A percentile compares a stretch with the other conserved stretches of the same genome.
Evolutionary conservation across 345 rosid species (phyloP).

Genomic region (Sonneratia alba): DNA sequence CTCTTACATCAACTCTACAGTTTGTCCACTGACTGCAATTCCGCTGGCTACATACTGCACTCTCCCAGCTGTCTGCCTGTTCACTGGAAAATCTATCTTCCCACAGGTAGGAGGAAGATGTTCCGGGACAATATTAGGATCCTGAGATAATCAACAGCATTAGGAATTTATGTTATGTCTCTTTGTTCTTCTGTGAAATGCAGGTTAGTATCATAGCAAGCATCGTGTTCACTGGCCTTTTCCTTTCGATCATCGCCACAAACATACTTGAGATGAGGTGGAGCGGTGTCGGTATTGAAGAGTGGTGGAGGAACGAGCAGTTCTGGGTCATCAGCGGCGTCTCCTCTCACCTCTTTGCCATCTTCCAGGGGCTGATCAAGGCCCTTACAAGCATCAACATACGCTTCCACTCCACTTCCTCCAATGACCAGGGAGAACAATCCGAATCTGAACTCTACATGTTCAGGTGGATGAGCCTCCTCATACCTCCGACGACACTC

Average conservation of each 20-base stretch:
- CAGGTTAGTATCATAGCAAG: constrained; percentile 30
- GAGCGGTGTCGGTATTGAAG: constrained; percentile 35
- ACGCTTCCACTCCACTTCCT: constrained; percentile 21
- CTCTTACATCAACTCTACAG: constrained; percentile 30
- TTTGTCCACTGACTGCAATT: constrained; percentile 32
- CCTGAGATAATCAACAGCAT: neutral
- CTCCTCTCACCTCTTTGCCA: constrained; percentile 34
- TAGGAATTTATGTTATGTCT: neutral
- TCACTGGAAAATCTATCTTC: constrained; percentile 36
- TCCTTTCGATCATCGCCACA: constrained; percentile 30
- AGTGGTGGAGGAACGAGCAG: constrained; percentile 47
- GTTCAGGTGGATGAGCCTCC: constrained; percentile 41
- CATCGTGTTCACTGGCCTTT: constrained; percentile 30
- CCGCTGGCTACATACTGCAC: constrained; percentile 34
- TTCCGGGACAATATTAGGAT: neutral
- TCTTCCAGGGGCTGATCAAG: constrained; percentile 32
- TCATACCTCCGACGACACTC: constrained; percentile 34
- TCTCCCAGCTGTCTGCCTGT: constrained; percentile 32
- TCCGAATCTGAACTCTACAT: constrained; percentile 24
- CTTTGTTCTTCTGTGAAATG: constrained; percentile 4
- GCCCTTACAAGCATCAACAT: constrained; percentile 24
- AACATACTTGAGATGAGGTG: constrained; percentile 41
- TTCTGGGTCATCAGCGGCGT: constrained; percentile 38
- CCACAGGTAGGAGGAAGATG: constrained; percentile 25
- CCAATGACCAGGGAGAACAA: constrained; percentile 20